phyloP scores from a whole-genome alignment of 75 land plant species.

The Azolla pinnata region DNA sequence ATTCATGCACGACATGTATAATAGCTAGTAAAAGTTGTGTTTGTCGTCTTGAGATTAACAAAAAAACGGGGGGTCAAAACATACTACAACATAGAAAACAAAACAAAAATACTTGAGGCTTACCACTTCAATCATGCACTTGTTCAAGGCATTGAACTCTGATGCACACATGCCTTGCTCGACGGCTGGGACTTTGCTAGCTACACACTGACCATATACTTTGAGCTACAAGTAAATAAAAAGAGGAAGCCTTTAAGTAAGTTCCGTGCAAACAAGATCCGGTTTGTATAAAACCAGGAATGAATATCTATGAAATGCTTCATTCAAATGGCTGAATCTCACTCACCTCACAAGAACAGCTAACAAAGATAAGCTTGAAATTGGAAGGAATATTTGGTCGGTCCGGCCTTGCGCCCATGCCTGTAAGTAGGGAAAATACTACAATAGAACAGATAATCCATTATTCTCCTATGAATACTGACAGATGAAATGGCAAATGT shows the following conservation, averaged over 20 bases:
- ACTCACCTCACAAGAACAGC: conserved; percentile 6
- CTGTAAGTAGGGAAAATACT: no score
- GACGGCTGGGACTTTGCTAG: conserved; percentile 63
- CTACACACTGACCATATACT: conserved; percentile 78
- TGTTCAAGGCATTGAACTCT: conserved; percentile 64
- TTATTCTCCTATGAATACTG: no score
- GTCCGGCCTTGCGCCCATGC: conserved; percentile 3
- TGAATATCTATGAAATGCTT: background rate
- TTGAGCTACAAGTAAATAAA: conserved; percentile 38
- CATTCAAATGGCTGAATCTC: background rate
- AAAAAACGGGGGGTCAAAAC: no score
- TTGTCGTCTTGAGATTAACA: no score
- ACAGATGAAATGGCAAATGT: no score
- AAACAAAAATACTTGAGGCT: no score
- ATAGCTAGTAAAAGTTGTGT: no score
- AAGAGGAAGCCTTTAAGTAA: background rate
- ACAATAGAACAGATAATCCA: no score
- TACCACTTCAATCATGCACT: conserved; percentile 76
- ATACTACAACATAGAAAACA: no score
- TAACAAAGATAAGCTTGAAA: conserved; percentile 1
- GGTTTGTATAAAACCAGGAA: background rate
- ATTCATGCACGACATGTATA: no score
- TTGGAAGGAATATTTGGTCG: background rate
- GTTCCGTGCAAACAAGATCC: background rate
- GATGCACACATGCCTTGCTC: conserved; percentile 81